Conservation (phyloP, 2,329 filamentous ascomycete genomes). For the Colletotrichum noveboracense region DNA sequence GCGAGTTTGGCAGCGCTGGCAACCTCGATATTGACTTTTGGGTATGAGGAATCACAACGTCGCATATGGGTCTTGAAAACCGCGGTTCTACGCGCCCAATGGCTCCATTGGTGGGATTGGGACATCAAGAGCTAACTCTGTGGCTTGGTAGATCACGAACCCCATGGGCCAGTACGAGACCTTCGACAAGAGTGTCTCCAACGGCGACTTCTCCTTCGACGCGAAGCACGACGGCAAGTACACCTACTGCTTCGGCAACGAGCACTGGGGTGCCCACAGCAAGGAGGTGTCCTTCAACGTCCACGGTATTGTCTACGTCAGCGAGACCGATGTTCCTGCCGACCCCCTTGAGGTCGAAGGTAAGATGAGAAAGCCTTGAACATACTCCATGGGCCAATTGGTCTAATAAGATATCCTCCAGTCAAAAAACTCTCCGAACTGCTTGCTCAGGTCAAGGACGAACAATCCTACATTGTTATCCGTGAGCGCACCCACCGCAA, state of each 20-base stretch:
- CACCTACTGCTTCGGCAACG: conserved; percentile 98
- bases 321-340: conserved; percentile 80
- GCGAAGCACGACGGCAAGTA: conserved; percentile 87
- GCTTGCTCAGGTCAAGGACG: conserved; percentile 91
- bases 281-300: conserved; percentile 99
- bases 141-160: conserved; percentile 70
- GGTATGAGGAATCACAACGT: conserved; percentile 58
- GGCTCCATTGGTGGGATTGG: neutral
- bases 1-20: conserved; percentile 92
- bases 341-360: conserved; percentile 93
- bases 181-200: conserved; percentile 81
- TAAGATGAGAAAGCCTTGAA: conserved; percentile 42
- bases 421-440: conserved; percentile 85
- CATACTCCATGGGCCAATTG: neutral
- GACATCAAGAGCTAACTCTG: conserved; percentile 15
- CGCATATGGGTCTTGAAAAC: neutral
- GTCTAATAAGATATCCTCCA: conserved; percentile 37
- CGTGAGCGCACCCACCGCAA: conserved; percentile 97
- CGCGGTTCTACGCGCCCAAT: neutral
- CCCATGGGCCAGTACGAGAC: conserved; percentile 78
- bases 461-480: conserved; percentile 95
- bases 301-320: conserved; percentile 96
- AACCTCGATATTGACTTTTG: conserved; percentile 98
- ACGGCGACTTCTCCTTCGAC: conserved; percentile 91
- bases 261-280: conserved; percentile 93